Percentiles rank a stretch among this genome's conserved stretches.
Conservation (phyloP, 2,329 filamentous ascomycete genomes). For the Ascochyta rabiei region DNA sequence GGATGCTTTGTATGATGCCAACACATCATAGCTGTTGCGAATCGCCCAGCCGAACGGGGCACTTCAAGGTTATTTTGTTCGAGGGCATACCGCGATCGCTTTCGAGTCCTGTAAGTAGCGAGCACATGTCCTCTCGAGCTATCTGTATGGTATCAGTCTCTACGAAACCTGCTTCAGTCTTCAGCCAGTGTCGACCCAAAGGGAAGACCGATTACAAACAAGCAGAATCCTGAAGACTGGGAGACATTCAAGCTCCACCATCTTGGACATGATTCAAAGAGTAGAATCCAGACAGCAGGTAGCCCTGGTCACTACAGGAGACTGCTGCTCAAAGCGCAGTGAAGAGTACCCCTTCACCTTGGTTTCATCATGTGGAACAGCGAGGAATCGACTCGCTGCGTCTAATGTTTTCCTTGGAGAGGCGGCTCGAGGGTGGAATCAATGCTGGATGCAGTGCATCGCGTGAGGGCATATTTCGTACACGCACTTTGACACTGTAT, state of each 20-base stretch:
- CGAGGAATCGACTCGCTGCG: too few species aligned
- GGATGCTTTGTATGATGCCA: slow-evolving; percentile 10
- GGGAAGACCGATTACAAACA: background rate
- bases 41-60: background rate
- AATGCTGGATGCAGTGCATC: slow-evolving; percentile 14
- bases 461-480: slow-evolving; percentile 19
- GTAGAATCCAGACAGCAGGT: background rate
- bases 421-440: too few species aligned
- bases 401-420: too few species aligned
- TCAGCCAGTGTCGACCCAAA: background rate
- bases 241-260: background rate
- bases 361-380: too few species aligned
- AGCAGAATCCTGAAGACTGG: background rate
- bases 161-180: background rate
- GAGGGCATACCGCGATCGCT: background rate
- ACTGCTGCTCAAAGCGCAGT: too few species aligned
- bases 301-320: too few species aligned
- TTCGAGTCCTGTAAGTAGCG: background rate
- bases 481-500: slow-evolving; percentile 16
- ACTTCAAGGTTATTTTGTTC: background rate
- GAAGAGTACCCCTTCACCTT: too few species aligned
- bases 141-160: background rate
- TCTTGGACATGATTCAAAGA: background rate
- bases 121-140: background rate
- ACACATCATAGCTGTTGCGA: background rate